Conservation (phyloP, 306 rosid species). For the Glycyrrhiza uralensis region DNA sequence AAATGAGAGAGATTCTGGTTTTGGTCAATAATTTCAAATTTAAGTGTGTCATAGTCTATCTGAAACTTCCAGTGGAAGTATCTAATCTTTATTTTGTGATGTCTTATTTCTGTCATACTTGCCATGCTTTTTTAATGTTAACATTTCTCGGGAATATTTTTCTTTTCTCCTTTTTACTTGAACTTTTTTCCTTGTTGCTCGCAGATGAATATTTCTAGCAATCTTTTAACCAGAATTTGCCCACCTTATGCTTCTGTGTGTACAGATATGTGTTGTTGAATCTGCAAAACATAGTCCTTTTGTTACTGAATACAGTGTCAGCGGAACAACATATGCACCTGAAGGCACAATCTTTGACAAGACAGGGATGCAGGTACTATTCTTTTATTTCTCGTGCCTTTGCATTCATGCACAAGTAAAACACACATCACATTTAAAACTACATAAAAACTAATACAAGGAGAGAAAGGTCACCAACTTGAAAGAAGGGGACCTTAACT, state of each 20-base stretch:
- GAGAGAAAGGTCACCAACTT: not conserved
- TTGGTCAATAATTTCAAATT: not conserved
- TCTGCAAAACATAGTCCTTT: constrained; percentile 58
- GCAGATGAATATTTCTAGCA: not conserved
- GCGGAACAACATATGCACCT: constrained; percentile 92
- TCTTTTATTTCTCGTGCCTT: constrained; percentile 16
- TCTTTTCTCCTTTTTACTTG: not conserved
- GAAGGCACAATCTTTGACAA: constrained; percentile 74
- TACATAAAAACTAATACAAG: not conserved
- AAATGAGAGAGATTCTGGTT: not conserved
- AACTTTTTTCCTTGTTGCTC: constrained; percentile 1
- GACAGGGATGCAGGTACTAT: constrained; percentile 64
- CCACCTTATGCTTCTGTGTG: constrained; percentile 16
- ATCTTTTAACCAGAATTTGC: not conserved
- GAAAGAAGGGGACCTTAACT: not conserved
- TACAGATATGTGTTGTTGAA: constrained; percentile 84
- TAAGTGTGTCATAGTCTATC: not conserved
- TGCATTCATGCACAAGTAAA: constrained; percentile 17
- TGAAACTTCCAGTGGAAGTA: not conserved
- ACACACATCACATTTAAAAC: not conserved
- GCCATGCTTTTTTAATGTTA: not conserved
- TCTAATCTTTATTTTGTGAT: not conserved
- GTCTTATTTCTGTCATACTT: not conserved
- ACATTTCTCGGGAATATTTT: not conserved
- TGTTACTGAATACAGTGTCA: constrained; percentile 72